A percentile compares a stretch with the other conserved stretches of the same genome.
These are phyloP conservation scores for Zangia roseola DNA, from an alignment of 768 basidiomycete genomes.

Conservation along the genomic window DNA sequence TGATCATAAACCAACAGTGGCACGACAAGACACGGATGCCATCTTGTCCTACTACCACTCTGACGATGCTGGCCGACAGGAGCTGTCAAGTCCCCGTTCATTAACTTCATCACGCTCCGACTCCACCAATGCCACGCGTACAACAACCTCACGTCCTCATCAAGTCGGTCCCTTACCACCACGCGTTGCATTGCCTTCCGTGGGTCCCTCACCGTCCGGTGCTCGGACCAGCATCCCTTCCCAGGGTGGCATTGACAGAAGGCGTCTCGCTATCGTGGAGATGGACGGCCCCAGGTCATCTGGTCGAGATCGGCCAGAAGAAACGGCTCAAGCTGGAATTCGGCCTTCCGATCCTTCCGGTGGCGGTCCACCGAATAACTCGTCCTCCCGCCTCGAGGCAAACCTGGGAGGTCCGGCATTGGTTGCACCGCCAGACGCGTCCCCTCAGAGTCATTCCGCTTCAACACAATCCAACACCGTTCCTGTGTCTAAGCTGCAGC, in stretches of 20 bases:
- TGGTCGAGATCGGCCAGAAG: slow-evolving; percentile 26
- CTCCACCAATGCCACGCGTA: slow-evolving; percentile 40
- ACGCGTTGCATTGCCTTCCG: slow-evolving; percentile 26
- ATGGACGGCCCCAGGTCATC: slow-evolving; percentile 40
- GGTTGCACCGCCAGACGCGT: slow-evolving; percentile 71
- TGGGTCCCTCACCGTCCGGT: slow-evolving; percentile 27
- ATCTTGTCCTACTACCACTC: slow-evolving; percentile 59
- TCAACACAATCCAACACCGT: slow-evolving; percentile 52
- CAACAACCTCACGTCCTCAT: slow-evolving; percentile 14
- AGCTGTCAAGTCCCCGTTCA: slow-evolving; percentile 13
- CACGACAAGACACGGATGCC: slow-evolving; percentile 38
- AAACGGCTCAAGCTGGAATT: slow-evolving; percentile 9
- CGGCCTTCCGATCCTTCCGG: slow-evolving; percentile 20
- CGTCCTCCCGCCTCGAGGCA: slow-evolving; percentile 40
- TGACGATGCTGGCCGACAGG: slow-evolving; percentile 39
- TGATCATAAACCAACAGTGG: slow-evolving; percentile 5
- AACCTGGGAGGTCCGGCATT: slow-evolving; percentile 52
- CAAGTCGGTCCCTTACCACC: slow-evolving; percentile 2
- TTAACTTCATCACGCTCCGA: slow-evolving; percentile 43
- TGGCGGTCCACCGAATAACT: slow-evolving; percentile 29
- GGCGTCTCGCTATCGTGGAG: slow-evolving; percentile 66
- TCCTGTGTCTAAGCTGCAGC: slow-evolving; percentile 33
- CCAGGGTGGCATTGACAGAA: slow-evolving; percentile 60
- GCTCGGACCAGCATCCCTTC: slow-evolving; percentile 53
- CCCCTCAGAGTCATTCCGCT: slow-evolving; percentile 50